phyloP scores from a whole-genome alignment of 2,329 filamentous ascomycete genomes.

The Pseudogymnoascus sp. region DNA sequence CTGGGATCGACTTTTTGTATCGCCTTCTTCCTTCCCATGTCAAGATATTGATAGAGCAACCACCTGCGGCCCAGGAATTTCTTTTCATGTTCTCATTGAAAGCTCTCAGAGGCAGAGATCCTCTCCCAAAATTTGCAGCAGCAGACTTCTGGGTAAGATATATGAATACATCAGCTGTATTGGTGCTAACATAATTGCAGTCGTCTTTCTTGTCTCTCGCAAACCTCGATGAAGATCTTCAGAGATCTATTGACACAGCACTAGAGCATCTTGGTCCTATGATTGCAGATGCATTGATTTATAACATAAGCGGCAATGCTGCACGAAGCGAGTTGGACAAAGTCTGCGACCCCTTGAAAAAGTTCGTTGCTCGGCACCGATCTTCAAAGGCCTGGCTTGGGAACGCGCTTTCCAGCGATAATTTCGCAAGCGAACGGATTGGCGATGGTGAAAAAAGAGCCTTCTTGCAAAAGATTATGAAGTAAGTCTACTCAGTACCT shows the following conservation, averaged over 20 bases:
- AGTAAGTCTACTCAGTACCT: slow-evolving; percentile 33
- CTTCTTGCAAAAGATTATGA: slow-evolving; percentile 60
- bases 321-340: slow-evolving; percentile 65
- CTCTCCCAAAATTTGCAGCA: slow-evolving; percentile 65
- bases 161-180: neutral
- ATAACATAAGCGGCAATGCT: slow-evolving; percentile 60
- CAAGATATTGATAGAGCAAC: slow-evolving; percentile 51
- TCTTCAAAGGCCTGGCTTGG: slow-evolving; percentile 56
- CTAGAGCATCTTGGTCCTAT: slow-evolving; percentile 53
- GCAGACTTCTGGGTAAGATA: slow-evolving; percentile 64
- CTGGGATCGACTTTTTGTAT: slow-evolving; percentile 63
- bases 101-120: slow-evolving; percentile 62
- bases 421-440: slow-evolving; percentile 50
- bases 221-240: slow-evolving; percentile 33
- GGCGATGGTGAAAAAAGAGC: slow-evolving; percentile 49
- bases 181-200: slow-evolving; percentile 28
- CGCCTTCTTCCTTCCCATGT: slow-evolving; percentile 55
- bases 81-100: slow-evolving; percentile 66
- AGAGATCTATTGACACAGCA: slow-evolving; percentile 39
- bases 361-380: slow-evolving; percentile 49
- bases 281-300: slow-evolving; percentile 50
- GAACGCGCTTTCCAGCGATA: slow-evolving; percentile 42
- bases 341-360: slow-evolving; percentile 63
- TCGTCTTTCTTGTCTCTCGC: slow-evolving; percentile 39
- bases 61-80: slow-evolving; percentile 49